Evolutionary conservation across 2,329 filamentous ascomycete species (phyloP).

Genomic region (Geosmithia morbida): DNA sequence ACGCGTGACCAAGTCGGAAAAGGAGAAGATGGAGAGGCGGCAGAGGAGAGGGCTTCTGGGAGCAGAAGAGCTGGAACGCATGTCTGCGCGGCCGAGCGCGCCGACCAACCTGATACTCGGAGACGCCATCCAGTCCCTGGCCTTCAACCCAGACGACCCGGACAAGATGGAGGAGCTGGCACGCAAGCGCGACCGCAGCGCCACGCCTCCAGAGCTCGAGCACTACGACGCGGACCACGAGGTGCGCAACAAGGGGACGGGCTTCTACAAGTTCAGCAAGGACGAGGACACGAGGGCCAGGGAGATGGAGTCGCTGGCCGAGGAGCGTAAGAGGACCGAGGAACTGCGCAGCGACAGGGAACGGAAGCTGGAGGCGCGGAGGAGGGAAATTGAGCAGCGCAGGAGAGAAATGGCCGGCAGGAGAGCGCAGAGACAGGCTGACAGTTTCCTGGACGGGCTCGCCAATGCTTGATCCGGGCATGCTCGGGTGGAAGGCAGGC

Average conservation of each 20-base stretch:
- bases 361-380: constrained; percentile 42
- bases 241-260: constrained; percentile 75
- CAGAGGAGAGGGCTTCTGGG: constrained; percentile 33
- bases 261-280: constrained; percentile 79
- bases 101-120: constrained; percentile 69
- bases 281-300: constrained; percentile 49
- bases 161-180: constrained; percentile 68
- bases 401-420: constrained; percentile 46
- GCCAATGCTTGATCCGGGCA: not conserved
- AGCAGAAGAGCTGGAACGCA: constrained; percentile 48
- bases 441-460: constrained; percentile 54
- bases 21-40: constrained; percentile 45
- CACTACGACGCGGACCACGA: constrained; percentile 83
- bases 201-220: constrained; percentile 63
- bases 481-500: not conserved
- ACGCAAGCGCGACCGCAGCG: constrained; percentile 59
- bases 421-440: constrained; percentile 53
- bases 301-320: constrained; percentile 65
- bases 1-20: constrained; percentile 55
- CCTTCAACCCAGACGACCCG: constrained; percentile 64
- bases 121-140: constrained; percentile 67
- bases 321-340: constrained; percentile 56
- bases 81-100: constrained; percentile 51
- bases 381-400: constrained; percentile 48
- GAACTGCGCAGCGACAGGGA: constrained; percentile 39